phyloP scores from a whole-genome alignment of 1,284 basidiomycete genomes.

The Puccinia triticina region DNA sequence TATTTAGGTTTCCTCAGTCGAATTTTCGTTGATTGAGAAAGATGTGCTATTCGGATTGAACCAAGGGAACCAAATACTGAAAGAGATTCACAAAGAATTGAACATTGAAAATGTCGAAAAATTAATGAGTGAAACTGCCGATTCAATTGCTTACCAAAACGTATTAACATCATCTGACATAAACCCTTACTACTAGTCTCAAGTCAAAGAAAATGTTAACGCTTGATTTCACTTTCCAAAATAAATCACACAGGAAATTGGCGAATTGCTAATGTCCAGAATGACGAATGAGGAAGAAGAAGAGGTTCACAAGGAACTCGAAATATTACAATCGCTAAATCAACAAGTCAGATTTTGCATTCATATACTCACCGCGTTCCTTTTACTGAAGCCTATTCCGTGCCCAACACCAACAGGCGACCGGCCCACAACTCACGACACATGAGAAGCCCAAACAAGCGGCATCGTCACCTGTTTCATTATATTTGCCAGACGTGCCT shows the following conservation, averaged over 20 bases:
- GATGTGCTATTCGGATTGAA: slow-evolving; percentile 88
- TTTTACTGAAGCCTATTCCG: neutral
- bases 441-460: neutral
- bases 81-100: slow-evolving; percentile 91
- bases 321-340: slow-evolving; percentile 15
- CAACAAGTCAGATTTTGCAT: neutral
- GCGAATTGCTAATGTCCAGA: slow-evolving; percentile 78
- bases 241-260: slow-evolving; percentile 69
- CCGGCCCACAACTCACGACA: neutral
- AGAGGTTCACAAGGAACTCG: slow-evolving; percentile 80
- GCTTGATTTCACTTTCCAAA: neutral
- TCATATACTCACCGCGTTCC: neutral
- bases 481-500: slow-evolving; percentile 20
- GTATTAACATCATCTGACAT: neutral
- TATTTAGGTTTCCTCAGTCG: slow-evolving; percentile 72
- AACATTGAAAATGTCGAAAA: slow-evolving; percentile 89
- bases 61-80: slow-evolving; percentile 89
- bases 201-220: neutral
- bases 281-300: slow-evolving; percentile 90
- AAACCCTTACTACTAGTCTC: neutral
- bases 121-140: slow-evolving; percentile 85
- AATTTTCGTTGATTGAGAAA: slow-evolving; percentile 91
- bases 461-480: neutral
- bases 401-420: neutral
- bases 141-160: slow-evolving; percentile 86